Percentiles rank a stretch among this genome's conserved stretches.
Evolutionary conservation across 2,329 filamentous ascomycete genomes (phyloP).

Genomic region (Neocatenulostroma microsporum): DNA sequence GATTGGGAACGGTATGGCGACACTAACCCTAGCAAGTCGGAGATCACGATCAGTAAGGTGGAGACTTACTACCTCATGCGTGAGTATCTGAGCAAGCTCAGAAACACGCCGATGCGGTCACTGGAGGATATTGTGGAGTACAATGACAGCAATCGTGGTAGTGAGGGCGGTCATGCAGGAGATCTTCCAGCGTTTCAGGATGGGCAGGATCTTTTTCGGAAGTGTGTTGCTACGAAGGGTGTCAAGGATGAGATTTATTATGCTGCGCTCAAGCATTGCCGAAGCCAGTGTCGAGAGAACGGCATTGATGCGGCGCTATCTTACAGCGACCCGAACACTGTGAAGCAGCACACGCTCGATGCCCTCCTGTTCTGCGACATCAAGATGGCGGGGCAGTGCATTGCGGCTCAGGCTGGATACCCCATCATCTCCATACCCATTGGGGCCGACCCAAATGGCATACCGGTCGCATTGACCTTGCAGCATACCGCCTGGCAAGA

Average conservation of each 20-base stretch:
- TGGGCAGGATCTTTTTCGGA: conserved; percentile 64
- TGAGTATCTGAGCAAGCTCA: conserved; percentile 54
- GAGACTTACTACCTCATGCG: conserved; percentile 63
- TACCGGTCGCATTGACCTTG: conserved; percentile 40
- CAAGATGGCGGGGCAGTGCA: conserved; percentile 57
- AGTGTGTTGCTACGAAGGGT: conserved; percentile 54
- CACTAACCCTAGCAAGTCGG: conserved; percentile 60
- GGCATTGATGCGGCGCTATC: conserved; percentile 60
- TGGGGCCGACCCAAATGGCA: conserved; percentile 44
- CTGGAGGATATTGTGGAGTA: conserved; percentile 60
- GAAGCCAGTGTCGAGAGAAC: conserved; percentile 50
- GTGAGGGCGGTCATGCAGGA: conserved; percentile 56
- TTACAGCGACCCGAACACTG: conserved; percentile 34
- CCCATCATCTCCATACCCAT: conserved; percentile 63
- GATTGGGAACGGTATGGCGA: conserved; percentile 60
- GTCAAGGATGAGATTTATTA: conserved; percentile 57
- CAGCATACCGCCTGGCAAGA: conserved; percentile 30
- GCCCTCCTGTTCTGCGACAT: conserved; percentile 61
- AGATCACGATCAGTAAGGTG: conserved; percentile 65
- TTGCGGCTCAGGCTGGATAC: conserved; percentile 69
- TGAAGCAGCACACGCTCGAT: too few relatives aligned
- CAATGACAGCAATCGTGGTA: conserved; percentile 52
- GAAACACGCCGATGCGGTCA: conserved; percentile 52
- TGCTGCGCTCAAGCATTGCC: conserved; percentile 57
- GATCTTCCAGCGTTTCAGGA: conserved; percentile 57